Evolutionary conservation across 768 basidiomycete genomes (phyloP).

Genomic region (Tulasnella sp.): DNA sequence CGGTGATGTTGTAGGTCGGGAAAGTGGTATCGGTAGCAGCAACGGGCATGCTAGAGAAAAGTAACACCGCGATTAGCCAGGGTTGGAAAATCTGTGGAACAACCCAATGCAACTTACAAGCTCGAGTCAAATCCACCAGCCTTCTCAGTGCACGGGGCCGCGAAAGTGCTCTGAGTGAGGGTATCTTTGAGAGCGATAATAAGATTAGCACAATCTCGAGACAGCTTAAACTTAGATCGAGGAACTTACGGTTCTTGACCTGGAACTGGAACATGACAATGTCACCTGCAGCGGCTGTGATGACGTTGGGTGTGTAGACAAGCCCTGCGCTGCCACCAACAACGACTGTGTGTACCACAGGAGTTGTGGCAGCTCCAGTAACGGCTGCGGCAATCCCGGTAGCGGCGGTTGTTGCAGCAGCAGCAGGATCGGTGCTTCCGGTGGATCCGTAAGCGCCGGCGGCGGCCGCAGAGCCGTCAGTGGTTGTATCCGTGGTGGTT

Average conservation of each 20-base stretch:
- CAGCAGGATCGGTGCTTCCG: slow-evolving; percentile 6
- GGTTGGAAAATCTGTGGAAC: no score
- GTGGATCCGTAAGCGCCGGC: not conserved
- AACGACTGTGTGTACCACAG: slow-evolving; percentile 16
- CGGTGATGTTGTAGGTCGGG: slow-evolving; percentile 29
- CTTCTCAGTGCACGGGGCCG: slow-evolving; percentile 22
- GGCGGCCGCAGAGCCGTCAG: not conserved
- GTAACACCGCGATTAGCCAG: not conserved
- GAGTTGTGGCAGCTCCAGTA: slow-evolving; percentile 1
- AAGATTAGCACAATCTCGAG: not conserved
- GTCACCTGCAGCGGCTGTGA: slow-evolving; percentile 16
- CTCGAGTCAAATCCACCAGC: slow-evolving; percentile 18
- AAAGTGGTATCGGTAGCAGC: slow-evolving; percentile 28
- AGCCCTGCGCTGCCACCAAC: slow-evolving; percentile 15
- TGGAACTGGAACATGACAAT: slow-evolving; percentile 18
- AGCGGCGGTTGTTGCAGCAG: slow-evolving; percentile 2
- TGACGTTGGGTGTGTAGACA: slow-evolving; percentile 9
- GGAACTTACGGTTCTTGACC: slow-evolving; percentile 15
- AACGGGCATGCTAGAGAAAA: slow-evolving; percentile 31
- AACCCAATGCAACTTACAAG: slow-evolving; percentile 15
- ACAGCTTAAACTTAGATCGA: not conserved
- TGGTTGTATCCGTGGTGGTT: not conserved
- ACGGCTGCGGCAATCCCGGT: not conserved
- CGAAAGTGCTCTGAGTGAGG: slow-evolving; percentile 29
- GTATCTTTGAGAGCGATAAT: slow-evolving; percentile 20